Evolutionary conservation across 2,329 filamentous ascomycete genomes (phyloP), one percentile per base, ranked within the genome.

Genomic region (Pseudogymnoascus sp.): DNA sequence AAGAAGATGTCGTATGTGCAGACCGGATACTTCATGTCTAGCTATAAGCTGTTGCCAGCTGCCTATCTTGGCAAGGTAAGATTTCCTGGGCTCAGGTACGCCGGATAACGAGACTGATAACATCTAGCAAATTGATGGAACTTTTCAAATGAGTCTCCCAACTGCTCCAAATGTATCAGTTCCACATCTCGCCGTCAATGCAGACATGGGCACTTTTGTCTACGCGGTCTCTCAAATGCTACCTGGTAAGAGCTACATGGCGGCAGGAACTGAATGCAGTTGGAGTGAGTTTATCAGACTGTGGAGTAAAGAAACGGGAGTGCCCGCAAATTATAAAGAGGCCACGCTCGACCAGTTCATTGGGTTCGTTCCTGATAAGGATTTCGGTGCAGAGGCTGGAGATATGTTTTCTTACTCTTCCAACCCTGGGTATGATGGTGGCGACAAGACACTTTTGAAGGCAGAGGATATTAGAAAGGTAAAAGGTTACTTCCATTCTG

Each of bases 191-290:
- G 74, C 76, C 13, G 77, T 80, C 5, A 74, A 74, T n/a, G 68
- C 69, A 2, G 79, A 82, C 63, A 74, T 75, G 68, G 79, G 79
- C 0, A 76, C 71, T 65, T 79, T 81, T 58, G 74, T 75, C 11
- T 79, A 79, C 58, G 79, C 77, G 9, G 77, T 81, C 1, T 74
- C 73, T 50, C 75, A 80, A 63, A 79, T 81, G 77, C 75, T 77
- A 0, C 74, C 79, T 0, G 78, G 78, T 1, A 77, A 77, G 54
- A 68, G 70, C 1, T 81, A 81, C 66, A 79, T 82, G 74, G 79
- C 78, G 0, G 77, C 71, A 31, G 78, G 78, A 1, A 74, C 76
- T 3, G 73, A 69, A 3, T 77, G 76, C 66, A 79, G 71, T 31
- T 81, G 78, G 77, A 64, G 72, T 3, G 77, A 81, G 6, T 81